Evolutionary conservation across 345 rosid genomes (phyloP).

Genomic region (Anacardium occidentale): DNA sequence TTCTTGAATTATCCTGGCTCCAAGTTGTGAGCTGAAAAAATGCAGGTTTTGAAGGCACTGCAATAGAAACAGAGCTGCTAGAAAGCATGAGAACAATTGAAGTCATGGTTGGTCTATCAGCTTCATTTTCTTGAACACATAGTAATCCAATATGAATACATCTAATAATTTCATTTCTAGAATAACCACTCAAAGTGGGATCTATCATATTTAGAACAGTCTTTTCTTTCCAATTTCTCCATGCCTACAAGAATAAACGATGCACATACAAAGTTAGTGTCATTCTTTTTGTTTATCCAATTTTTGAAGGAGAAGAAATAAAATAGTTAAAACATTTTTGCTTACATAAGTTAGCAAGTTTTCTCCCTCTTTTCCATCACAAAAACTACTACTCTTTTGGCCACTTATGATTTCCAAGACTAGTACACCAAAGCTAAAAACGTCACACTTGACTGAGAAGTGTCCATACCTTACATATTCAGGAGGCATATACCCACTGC

Average conservation of each 20-base stretch:
- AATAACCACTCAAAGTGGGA: conserved; percentile 27
- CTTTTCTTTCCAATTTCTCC: conserved; percentile 56
- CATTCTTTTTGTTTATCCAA: no score
- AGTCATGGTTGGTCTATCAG: conserved; percentile 48
- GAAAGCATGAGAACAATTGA: conserved; percentile 45
- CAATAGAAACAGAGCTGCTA: conserved; percentile 39
- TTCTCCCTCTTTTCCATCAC: neutral
- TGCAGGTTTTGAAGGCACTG: conserved; percentile 43
- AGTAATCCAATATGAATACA: conserved; percentile 57
- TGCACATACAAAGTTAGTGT: neutral
- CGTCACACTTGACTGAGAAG: conserved; percentile 36
- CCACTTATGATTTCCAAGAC: conserved; percentile 36
- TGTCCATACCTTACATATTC: conserved; percentile 29
- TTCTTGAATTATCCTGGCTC: neutral
- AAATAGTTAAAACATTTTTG: neutral
- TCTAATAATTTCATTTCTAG: conserved; percentile 35
- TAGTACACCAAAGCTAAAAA: conserved; percentile 40
- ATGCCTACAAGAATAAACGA: conserved; percentile 35
- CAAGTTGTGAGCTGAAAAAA: conserved; percentile 23
- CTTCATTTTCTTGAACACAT: conserved; percentile 52
- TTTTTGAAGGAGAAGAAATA: no score
- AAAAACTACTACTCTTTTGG: conserved; percentile 14
- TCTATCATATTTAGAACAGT: conserved; percentile 32
- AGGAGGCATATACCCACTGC: conserved; percentile 18
- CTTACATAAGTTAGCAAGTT: conserved; percentile 28